Base-by-base conservation (phyloP, 805 yeast genomes). In the Monosporozyma solicola region DNA sequence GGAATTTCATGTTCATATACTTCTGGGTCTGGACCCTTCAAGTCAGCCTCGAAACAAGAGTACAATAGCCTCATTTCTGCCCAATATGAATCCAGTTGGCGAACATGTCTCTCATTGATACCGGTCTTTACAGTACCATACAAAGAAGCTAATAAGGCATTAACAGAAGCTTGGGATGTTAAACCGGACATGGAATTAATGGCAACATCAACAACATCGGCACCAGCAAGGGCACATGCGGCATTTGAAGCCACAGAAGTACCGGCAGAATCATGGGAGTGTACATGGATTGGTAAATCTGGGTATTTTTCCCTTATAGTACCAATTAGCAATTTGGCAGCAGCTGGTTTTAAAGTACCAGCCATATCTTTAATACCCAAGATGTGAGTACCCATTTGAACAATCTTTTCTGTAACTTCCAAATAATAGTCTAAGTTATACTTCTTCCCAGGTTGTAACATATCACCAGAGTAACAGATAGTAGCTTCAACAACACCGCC, bases 341-440 rank as follows among this genome's bases (percentile, higher is more conserved):
- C 99, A 56, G 81, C 76, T 56, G 99, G 99, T 73, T 92, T 91
- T 76, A 94, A 72, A 59, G 98, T 92, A 77, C 99, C 99, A 54
- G 99, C 99, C 99, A 94, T 94, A 75, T 94, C 99, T 74, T 94
- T 94, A 69, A 94, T 94, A 74, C 98, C 99, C 62, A 94, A 78
- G 64, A 94, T 80, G 72, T 94, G 99, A 50, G 98, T 92, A 64
- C 99, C 99, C 88, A 91, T 83, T 56, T 74, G 76, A 55, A 94
- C 97, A 65, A 94, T 83, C 64, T 84, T 75, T 59, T 85, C 95
- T 56, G 87, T 90, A 54, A 92, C 82, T 24, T 77, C 76, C 66
- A 94, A 67, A 75, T 94, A 94, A 77, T 94, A 94, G 49, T 82
- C 87, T 70, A 94, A 79, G 76, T 91, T 90, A 77, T 94, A 94